Conservation (phyloP, 768 basidiomycete species). For the Panellus pusillus region DNA sequence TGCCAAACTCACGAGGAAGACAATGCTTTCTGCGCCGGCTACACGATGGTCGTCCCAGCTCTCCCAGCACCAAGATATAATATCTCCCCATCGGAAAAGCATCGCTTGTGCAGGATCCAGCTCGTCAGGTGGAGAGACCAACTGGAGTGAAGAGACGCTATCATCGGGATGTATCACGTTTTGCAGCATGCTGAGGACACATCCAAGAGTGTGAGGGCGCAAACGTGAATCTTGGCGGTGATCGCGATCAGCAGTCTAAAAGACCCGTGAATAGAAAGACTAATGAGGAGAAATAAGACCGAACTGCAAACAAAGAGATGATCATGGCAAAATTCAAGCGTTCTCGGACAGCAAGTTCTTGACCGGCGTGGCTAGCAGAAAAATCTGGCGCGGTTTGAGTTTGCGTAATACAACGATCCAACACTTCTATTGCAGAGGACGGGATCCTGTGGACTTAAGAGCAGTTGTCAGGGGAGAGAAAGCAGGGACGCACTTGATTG, state of each 20-base stretch:
- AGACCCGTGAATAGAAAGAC: not conserved
- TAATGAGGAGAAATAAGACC: constrained; percentile 7
- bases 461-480: not conserved
- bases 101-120: constrained; percentile 48
- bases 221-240: constrained; percentile 27
- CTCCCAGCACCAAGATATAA: constrained; percentile 65
- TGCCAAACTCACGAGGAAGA: constrained; percentile 43
- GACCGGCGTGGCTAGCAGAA: constrained; percentile 17
- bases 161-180: constrained; percentile 35
- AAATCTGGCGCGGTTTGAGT: constrained; percentile 11
- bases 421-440: constrained; percentile 17
- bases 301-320: constrained; percentile 42
- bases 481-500: not conserved
- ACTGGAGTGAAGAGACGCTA: constrained; percentile 17
- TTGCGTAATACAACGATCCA: constrained; percentile 21
- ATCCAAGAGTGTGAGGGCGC: constrained; percentile 48
- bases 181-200: constrained; percentile 46
- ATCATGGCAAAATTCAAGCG: constrained; percentile 40
- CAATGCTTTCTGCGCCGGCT: constrained; percentile 49
- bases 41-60: constrained; percentile 57
- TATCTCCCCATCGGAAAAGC: constrained; percentile 58
- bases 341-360: constrained; percentile 27
- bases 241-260: constrained; percentile 26
- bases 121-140: constrained; percentile 21
- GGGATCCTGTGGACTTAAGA: constrained; percentile 3